Conservation (phyloP, 169 alveolate species). For the Theileria equi region DNA sequence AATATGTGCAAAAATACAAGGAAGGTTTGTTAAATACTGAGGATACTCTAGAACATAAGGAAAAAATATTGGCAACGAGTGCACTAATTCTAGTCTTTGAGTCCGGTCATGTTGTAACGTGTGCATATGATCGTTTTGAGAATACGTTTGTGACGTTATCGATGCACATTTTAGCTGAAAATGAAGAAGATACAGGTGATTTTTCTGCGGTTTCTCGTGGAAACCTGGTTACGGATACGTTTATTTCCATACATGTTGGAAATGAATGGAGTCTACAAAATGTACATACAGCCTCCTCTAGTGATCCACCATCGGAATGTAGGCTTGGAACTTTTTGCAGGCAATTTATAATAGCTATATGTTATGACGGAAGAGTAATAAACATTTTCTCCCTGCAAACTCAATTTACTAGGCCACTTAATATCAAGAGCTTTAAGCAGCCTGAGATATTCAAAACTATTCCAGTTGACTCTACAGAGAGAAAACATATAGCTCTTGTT, state of each 20-base stretch:
- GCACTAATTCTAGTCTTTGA: constrained; percentile 26
- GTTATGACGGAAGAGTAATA: constrained; percentile 19
- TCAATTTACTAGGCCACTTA: constrained; percentile 6
- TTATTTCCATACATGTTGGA: constrained; percentile 1
- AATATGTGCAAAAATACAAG: background rate
- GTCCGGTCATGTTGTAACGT: background rate
- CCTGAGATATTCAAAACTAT: too few relatives aligned
- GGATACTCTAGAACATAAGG: background rate
- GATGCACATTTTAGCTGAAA: constrained; percentile 26
- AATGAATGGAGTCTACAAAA: constrained; percentile 1
- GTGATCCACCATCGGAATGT: too few relatives aligned
- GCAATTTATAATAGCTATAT: constrained; percentile 4
- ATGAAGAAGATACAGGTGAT: too few relatives aligned
- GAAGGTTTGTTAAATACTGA: background rate
- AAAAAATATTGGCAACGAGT: background rate
- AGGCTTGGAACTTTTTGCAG: constrained; percentile 4
- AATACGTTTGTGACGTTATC: constrained; percentile 37
- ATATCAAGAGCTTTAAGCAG: background rate
- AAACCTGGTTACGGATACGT: constrained; percentile 3
- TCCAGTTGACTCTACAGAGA: constrained; percentile 2
- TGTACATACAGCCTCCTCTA: background rate
- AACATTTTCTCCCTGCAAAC: background rate
- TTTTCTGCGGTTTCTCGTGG: too few relatives aligned
- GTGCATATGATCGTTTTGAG: constrained; percentile 1
- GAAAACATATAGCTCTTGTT: constrained; percentile 5